Percentiles rank a stretch among this genome's conserved stretches.
Evolutionary conservation across 202 grass and related monocot genomes (phyloP).

Genomic region (Zoysia matrella): DNA sequence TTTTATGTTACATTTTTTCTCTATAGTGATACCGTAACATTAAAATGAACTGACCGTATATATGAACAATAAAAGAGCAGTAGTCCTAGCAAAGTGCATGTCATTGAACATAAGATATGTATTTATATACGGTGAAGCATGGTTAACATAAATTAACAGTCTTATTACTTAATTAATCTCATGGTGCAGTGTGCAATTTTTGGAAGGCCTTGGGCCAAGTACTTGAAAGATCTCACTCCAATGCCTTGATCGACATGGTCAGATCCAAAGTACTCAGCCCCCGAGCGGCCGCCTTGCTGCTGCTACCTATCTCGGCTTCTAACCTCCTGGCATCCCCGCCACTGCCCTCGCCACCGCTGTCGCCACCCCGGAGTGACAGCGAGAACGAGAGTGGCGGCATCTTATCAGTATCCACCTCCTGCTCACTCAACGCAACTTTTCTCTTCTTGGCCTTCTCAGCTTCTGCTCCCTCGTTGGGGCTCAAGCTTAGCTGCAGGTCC

Average conservation of each 20-base stretch:
- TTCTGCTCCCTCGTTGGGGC: conserved; percentile 43
- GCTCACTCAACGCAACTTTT: conserved; percentile 12
- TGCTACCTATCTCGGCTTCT: conserved; percentile 52
- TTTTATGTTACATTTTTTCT: background rate
- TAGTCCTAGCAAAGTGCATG: conserved; percentile 35
- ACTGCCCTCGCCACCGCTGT: background rate
- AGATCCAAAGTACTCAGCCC: conserved; percentile 99
- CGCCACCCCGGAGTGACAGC: conserved; percentile 52
- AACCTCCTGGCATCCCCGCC: conserved; percentile 33
- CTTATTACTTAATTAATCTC: conserved; percentile 59
- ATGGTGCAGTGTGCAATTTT: conserved; percentile 60
- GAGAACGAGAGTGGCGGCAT: conserved; percentile 57
- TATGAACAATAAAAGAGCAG: background rate
- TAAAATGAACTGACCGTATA: conserved; percentile 9
- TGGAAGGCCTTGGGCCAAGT: conserved; percentile 93
- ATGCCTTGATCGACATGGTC: conserved; percentile 99
- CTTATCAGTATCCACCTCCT: conserved; percentile 55
- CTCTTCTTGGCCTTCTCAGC: conserved; percentile 36
- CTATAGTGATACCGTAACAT: background rate
- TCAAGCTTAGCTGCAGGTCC: conserved; percentile 83
- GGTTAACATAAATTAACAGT: conserved; percentile 61
- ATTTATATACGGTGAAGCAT: conserved; percentile 40
- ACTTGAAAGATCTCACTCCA: conserved; percentile 99
- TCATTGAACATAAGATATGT: conserved; percentile 48
- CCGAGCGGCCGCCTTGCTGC: conserved; percentile 76